A percentile compares a stretch with the other conserved stretches of the same genome.
phyloP scores from a whole-genome alignment of 2,329 filamentous ascomycete species.

The Pseudocercospora cruenta region DNA sequence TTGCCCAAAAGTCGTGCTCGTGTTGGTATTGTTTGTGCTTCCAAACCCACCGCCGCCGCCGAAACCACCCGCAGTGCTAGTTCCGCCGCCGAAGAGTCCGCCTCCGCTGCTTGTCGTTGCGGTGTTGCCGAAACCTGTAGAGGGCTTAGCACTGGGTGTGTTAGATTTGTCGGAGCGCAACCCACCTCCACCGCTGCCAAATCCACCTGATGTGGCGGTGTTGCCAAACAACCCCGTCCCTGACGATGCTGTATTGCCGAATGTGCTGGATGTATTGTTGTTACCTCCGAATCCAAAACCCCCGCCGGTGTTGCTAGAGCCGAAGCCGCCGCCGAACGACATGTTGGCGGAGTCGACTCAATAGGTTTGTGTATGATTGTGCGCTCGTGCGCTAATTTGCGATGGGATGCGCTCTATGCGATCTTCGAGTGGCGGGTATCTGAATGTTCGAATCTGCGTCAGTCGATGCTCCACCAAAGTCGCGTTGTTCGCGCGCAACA shows the following conservation, averaged over 20 bases:
- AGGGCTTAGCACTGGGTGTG: conserved; percentile 33
- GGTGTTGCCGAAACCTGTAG: conserved; percentile 30
- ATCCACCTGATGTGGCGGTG: conserved; percentile 33
- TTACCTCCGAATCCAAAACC: conserved; percentile 26
- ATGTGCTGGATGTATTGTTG: conserved; percentile 25
- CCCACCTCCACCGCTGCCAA: conserved; percentile 27
- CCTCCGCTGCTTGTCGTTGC: conserved; percentile 33
- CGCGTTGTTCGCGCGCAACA: background rate
- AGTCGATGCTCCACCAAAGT: background rate
- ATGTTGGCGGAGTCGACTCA: conserved; percentile 13
- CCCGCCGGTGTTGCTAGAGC: conserved; percentile 13
- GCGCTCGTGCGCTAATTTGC: conserved; percentile 41
- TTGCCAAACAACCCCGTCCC: conserved; percentile 33
- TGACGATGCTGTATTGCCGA: conserved; percentile 31
- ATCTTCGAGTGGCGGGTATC: conserved; percentile 8
- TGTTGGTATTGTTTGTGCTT: conserved; percentile 23
- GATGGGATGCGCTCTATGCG: conserved; percentile 11
- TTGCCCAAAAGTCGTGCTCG: conserved; percentile 43
- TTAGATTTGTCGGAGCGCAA: conserved; percentile 19
- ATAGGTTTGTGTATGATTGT: background rate
- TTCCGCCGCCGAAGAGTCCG: conserved; percentile 37
- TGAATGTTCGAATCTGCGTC: conserved; percentile 9
- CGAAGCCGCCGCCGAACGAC: conserved; percentile 27
- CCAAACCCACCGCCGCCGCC: conserved; percentile 32
- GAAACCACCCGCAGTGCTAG: conserved; percentile 23